Evolutionary conservation across 257 asterid genomes (phyloP).

Genomic region (Avicennia marina): DNA sequence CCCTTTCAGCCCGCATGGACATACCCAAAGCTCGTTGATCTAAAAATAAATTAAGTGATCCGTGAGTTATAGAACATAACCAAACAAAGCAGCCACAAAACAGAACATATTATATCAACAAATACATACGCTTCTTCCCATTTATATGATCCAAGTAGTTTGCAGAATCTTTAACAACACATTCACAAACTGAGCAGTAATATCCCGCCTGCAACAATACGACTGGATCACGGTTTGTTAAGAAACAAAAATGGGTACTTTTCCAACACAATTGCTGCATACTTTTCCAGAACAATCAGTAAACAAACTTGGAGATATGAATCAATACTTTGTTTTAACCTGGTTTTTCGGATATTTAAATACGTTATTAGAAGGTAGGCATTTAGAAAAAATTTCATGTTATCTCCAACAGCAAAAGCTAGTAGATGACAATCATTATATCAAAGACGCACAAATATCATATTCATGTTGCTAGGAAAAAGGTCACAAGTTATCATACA

Average conservation of each 20-base stretch:
- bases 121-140: constrained; percentile 93
- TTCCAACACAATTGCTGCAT: constrained; percentile 4
- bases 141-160: constrained; percentile 98
- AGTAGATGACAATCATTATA: neutral
- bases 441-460: neutral
- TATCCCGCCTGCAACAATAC: constrained; percentile 86
- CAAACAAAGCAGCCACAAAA: constrained; percentile 6
- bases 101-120: constrained; percentile 1
- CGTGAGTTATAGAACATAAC: neutral
- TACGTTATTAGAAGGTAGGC: too few relatives aligned
- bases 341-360: neutral
- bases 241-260: constrained; percentile 1
- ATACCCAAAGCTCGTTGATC: constrained; percentile 99
- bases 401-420: neutral
- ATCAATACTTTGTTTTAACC: neutral
- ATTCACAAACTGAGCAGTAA: constrained; percentile 95
- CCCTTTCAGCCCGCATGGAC: constrained; percentile 98
- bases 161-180: constrained; percentile 98
- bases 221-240: constrained; percentile 11
- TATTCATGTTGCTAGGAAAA: too few relatives aligned
- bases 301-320: constrained; percentile 7
- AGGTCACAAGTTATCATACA: too few relatives aligned
- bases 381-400: too few relatives aligned
- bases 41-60: constrained; percentile 22
- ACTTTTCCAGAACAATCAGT: constrained; percentile 4